Evolutionary conservation across 352 stramenopile genomes (phyloP).

Genomic region (Pythium aquatile): DNA sequence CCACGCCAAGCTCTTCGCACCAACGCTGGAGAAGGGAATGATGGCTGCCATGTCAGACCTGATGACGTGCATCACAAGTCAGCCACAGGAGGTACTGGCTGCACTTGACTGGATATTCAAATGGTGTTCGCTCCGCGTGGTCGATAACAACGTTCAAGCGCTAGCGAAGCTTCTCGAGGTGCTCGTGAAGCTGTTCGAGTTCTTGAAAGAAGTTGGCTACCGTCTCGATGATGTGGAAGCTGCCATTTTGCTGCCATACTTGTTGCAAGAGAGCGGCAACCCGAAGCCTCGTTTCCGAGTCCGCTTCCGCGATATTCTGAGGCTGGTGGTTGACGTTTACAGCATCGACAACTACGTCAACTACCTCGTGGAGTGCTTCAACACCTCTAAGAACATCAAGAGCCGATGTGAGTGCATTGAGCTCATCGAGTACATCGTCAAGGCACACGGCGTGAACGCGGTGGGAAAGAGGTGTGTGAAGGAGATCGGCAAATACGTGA

Average conservation of each 20-base stretch:
- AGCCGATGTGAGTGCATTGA: slow-evolving; percentile 85
- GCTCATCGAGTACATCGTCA: slow-evolving; percentile 75
- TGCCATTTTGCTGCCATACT: slow-evolving; percentile 74
- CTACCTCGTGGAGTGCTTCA: slow-evolving; percentile 83
- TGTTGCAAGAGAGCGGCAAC: slow-evolving; percentile 84
- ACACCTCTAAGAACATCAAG: slow-evolving; percentile 83
- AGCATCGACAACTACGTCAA: slow-evolving; percentile 69
- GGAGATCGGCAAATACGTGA: slow-evolving; percentile 77
- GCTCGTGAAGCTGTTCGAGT: slow-evolving; percentile 76
- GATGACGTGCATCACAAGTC: slow-evolving; percentile 56
- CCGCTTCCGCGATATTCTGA: slow-evolving; percentile 85
- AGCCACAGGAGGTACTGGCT: slow-evolving; percentile 64
- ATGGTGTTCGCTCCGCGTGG: slow-evolving; percentile 81
- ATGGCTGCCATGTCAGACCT: slow-evolving; percentile 74
- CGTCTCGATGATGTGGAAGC: slow-evolving; percentile 83
- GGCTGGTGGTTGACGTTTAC: slow-evolving; percentile 77
- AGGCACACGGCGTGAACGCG: slow-evolving; percentile 52
- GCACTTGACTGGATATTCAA: slow-evolving; percentile 82
- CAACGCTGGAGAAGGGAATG: slow-evolving; percentile 82
- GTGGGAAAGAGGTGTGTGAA: slow-evolving; percentile 76
- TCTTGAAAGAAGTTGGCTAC: slow-evolving; percentile 65
- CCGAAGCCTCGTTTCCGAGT: slow-evolving; percentile 81
- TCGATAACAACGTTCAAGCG: slow-evolving; percentile 88
- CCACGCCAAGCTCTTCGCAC: slow-evolving; percentile 76
- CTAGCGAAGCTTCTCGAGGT: slow-evolving; percentile 82